Base-by-base conservation (phyloP, 2,329 filamentous ascomycete genomes). In the Pseudogymnoascus sp. region DNA sequence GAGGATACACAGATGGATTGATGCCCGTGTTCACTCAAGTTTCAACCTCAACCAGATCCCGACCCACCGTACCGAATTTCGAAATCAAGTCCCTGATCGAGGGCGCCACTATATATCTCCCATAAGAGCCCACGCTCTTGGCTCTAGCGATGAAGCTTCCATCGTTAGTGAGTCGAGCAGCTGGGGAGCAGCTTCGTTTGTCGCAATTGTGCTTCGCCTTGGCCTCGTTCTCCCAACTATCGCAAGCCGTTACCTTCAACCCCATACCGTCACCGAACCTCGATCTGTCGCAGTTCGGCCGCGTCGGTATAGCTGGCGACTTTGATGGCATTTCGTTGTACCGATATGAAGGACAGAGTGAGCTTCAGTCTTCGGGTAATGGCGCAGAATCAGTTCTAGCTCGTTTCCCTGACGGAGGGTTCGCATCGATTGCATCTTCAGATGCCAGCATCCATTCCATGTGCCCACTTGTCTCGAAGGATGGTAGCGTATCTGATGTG, bases 321-420 rank as follows among this genome's bases (percentile, higher is more conserved):
- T 99, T 96, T 71, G 84, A 89, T 68, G 90, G 91, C 59, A 88
- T 97, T 67, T 96, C 94, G 10, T 77, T 96, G 37, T 97, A 94
- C 76, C 79, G 92, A 70, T 97, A 85, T 68, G 79, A 87, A 68
- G 89, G 88, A 63, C 92, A 99, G 72, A 85, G 79, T 61, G 83
- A 92, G 72, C 77, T 79, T 62, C 75, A 80, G 13, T 82, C 83
- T 67, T 84, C 76, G 67, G 82, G 80, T 61, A 91, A 95, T 77
- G 90, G 89, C 70, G 90, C 86, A 68, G 84, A 92, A 69, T 87
- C 89, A 15, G 81, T 99, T 38, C 81, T 96, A 59, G 83, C 87
- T 18, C 84, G 86, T 58, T 83, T 95, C 65, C 92, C 94, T 3
- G 94, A 96, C 74, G 91, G 92, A 67, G 83, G 85, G 26, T 90